Percentiles rank a stretch among this genome's conserved stretches.
These are phyloP conservation scores for Didymellaceae sp. DNA, from an alignment of 2,329 filamentous ascomycete genomes.

Conservation along the genomic window DNA sequence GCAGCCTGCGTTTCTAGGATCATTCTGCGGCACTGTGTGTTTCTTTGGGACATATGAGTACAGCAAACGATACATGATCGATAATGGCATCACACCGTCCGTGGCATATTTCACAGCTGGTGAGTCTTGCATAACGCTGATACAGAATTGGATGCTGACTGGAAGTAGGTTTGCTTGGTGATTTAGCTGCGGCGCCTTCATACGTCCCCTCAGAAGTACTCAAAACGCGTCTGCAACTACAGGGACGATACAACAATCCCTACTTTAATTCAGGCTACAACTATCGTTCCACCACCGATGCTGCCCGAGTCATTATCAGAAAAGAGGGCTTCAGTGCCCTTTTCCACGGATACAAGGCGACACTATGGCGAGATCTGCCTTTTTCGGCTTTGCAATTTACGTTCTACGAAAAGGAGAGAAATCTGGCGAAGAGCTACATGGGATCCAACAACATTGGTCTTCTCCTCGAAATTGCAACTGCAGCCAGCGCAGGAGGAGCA, in stretches of 20 bases:
- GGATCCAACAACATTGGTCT: constrained; percentile 84
- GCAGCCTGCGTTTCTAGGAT: constrained; percentile 86
- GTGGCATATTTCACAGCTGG: constrained; percentile 86
- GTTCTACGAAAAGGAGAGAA: constrained; percentile 95
- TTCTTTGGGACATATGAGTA: constrained; percentile 98
- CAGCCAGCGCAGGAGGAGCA: constrained; percentile 86
- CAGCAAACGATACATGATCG: constrained; percentile 88
- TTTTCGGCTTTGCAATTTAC: constrained; percentile 97
- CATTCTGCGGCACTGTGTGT: constrained; percentile 89
- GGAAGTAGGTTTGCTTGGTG: constrained; percentile 80
- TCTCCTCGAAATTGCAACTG: constrained; percentile 84
- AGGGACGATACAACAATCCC: constrained; percentile 94
- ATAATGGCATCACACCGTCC: constrained; percentile 80
- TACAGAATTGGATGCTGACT: constrained; percentile 1
- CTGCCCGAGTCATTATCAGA: constrained; percentile 81
- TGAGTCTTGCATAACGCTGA: constrained; percentile 45
- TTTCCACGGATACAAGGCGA: constrained; percentile 97
- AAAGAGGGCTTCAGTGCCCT: constrained; percentile 83
- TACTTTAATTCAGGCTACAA: constrained; percentile 95
- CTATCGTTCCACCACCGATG: constrained; percentile 85
- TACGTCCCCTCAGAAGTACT: constrained; percentile 98
- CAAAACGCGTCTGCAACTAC: constrained; percentile 94
- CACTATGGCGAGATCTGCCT: constrained; percentile 89
- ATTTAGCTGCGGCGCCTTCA: constrained; percentile 87
- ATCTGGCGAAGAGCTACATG: constrained; percentile 78